These are phyloP conservation scores for Termitomyces eurrhizus DNA, from an alignment of 768 basidiomycete genomes.

Conservation along the genomic window DNA sequence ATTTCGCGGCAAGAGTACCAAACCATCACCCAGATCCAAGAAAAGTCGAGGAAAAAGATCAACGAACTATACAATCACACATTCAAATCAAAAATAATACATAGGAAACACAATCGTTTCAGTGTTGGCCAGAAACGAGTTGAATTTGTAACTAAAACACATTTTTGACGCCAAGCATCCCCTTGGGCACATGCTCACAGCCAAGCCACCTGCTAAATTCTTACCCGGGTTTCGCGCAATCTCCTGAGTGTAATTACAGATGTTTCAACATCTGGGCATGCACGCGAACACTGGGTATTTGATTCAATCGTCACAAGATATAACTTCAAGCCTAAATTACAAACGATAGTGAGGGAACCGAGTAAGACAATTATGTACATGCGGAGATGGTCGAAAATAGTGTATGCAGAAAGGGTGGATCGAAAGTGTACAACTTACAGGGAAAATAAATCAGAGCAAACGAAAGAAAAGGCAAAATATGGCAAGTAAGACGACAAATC, in stretches of 20 bases:
- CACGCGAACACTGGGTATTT: conserved; percentile 6
- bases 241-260: not conserved
- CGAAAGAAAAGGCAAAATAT: not conserved
- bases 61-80: too few species aligned
- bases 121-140: conserved; percentile 2
- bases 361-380: conserved; percentile 12
- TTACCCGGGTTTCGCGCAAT: conserved; percentile 7
- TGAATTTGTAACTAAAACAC: conserved; percentile 8
- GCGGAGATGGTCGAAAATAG: not conserved
- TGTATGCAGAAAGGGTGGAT: conserved; percentile 1
- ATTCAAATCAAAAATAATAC: too few species aligned
- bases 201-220: conserved; percentile 13
- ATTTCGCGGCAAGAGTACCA: too few species aligned
- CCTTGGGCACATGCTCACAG: conserved; percentile 17
- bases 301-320: conserved; percentile 3
- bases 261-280: conserved; percentile 1
- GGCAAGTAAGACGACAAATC: not conserved
- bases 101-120: conserved; percentile 1
- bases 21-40: too few species aligned
- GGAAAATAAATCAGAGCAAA: conserved; percentile 8
- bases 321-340: conserved; percentile 4
- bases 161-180: conserved; percentile 15
- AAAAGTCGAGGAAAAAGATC: too few species aligned
- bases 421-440: conserved; percentile 14
- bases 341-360: conserved; percentile 1